Evolutionary conservation across 345 rosid genomes (phyloP).

Genomic region (Jatropha curcas): DNA sequence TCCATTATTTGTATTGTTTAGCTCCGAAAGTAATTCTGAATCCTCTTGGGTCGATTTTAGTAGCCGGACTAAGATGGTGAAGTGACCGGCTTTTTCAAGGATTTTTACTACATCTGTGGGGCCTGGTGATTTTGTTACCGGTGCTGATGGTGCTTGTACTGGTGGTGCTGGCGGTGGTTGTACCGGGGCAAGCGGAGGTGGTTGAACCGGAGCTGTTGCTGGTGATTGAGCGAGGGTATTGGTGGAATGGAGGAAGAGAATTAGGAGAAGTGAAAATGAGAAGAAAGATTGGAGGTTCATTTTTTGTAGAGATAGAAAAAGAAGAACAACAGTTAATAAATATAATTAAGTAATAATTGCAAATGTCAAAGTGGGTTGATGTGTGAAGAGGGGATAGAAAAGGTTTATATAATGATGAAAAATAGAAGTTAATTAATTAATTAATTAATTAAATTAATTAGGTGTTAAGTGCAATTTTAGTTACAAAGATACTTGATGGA

Average conservation of each 20-base stretch:
- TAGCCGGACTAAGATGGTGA: conserved; percentile 16
- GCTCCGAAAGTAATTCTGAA: conserved; percentile 5
- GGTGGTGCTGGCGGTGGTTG: neutral
- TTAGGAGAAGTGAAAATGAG: too few relatives aligned
- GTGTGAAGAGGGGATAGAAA: too few relatives aligned
- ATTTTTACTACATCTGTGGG: conserved; percentile 5
- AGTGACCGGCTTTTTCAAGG: conserved; percentile 18
- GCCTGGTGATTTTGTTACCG: neutral
- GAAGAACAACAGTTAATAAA: too few relatives aligned
- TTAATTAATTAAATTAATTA: too few relatives aligned
- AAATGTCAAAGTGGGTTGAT: too few relatives aligned
- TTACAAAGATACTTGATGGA: neutral
- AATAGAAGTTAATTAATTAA: too few relatives aligned
- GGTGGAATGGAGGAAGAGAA: too few relatives aligned
- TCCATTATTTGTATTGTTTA: conserved; percentile 21
- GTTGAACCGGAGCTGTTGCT: neutral
- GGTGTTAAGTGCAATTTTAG: neutral
- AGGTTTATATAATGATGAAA: too few relatives aligned
- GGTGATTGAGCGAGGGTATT: too few relatives aligned
- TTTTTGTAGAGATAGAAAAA: too few relatives aligned
- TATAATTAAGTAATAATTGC: too few relatives aligned
- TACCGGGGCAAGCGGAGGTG: neutral
- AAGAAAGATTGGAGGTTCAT: too few relatives aligned
- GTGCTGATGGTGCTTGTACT: neutral
- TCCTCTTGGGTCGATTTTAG: conserved; percentile 18